Conservation (phyloP, 139 green algal genomes). For the Tetratostichococcus sp. region DNA sequence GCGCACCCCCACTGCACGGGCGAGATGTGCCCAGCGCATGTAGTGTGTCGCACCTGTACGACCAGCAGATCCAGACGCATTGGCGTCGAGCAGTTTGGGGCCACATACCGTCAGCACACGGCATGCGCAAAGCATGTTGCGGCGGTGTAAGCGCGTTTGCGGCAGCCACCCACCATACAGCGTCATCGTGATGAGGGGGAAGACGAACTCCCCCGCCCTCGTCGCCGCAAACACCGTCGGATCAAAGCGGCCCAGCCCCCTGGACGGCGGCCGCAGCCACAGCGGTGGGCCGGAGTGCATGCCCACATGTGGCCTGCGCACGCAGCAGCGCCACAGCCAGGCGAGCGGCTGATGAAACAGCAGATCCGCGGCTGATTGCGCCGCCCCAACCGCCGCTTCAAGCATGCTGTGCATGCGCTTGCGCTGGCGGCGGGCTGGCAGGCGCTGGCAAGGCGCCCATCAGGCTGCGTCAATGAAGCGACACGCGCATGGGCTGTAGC, state of each 20-base stretch:
- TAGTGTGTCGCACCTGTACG: neutral
- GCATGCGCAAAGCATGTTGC: too few species aligned
- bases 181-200: neutral
- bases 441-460: neutral
- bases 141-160: too few species aligned
- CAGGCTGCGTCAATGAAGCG: too few species aligned
- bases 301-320: neutral
- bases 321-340: neutral
- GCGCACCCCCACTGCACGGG: neutral
- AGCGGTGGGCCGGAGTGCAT: neutral
- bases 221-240: neutral
- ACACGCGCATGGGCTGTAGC: too few species aligned
- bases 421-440: too few species aligned
- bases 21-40: neutral
- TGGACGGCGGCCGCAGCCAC: neutral
- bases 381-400: neutral
- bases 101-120: too few species aligned
- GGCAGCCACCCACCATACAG: neutral
- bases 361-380: neutral
- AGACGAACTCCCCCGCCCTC: neutral
- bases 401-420: neutral
- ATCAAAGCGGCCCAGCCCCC: neutral
- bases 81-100: too few species aligned
- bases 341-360: neutral
- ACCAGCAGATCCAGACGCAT: too few species aligned